Evolutionary conservation across 495 filamentous ascomycete genomes (phyloP).

Genomic region (Peziza echinospora): DNA sequence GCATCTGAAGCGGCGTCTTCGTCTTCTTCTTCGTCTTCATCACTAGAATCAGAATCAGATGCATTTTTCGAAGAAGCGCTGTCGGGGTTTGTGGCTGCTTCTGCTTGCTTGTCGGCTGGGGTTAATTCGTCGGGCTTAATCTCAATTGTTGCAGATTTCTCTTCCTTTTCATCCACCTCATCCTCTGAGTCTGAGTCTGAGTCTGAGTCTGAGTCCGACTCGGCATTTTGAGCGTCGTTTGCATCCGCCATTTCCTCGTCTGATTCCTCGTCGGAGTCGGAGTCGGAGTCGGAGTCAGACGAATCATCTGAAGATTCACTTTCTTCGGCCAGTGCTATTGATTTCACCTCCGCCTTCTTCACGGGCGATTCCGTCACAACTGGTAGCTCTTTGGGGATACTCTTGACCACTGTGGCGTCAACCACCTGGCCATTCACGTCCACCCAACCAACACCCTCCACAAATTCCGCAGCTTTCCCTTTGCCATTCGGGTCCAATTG

Average conservation of each 20-base stretch:
- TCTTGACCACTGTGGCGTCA: too few species aligned
- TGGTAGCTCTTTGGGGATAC: constrained; percentile 19
- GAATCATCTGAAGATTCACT: too few species aligned
- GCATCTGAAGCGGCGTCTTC: constrained; percentile 10
- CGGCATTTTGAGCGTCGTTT: not conserved
- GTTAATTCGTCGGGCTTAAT: too few species aligned
- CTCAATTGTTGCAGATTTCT: constrained; percentile 5
- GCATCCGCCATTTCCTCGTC: not conserved
- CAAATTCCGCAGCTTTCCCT: constrained; percentile 28
- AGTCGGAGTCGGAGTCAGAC: constrained; percentile 12
- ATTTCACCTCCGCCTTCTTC: not conserved
- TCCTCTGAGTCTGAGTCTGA: not conserved
- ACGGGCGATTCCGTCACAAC: not conserved
- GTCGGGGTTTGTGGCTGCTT: too few species aligned
- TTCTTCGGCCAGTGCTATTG: too few species aligned
- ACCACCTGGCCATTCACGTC: constrained; percentile 57
- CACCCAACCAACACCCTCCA: constrained; percentile 75
- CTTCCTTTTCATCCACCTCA: too few species aligned
- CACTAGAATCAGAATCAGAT: too few species aligned
- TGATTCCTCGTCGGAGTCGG: constrained; percentile 7
- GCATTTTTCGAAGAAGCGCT: too few species aligned
- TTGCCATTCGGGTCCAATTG: constrained; percentile 10
- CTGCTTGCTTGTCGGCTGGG: too few species aligned
- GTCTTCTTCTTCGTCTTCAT: constrained; percentile 8
- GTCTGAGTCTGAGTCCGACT: not conserved